Conservation (phyloP, 176 grass and related monocot species). For the Phragmites australis region DNA sequence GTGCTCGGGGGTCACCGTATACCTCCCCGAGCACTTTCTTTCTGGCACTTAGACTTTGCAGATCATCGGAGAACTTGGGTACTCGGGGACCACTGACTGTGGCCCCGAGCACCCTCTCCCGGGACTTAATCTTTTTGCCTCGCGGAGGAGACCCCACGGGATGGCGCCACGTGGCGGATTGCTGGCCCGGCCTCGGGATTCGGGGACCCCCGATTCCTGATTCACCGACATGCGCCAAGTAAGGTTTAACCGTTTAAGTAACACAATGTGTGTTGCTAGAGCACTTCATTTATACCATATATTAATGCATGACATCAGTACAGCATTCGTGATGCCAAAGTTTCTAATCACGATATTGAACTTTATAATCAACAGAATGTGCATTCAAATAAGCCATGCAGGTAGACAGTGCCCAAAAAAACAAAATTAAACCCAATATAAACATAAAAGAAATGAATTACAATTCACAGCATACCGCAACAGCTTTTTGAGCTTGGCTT, state of each 20-base stretch:
- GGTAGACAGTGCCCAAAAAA: neutral
- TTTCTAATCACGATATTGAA: neutral
- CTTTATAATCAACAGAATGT: neutral
- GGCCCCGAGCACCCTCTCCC: too few species aligned
- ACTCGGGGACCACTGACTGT: too few species aligned
- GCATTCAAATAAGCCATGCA: neutral
- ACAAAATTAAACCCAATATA: constrained; percentile 12
- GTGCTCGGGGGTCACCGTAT: too few species aligned
- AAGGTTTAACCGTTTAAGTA: constrained; percentile 5
- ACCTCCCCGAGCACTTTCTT: too few species aligned
- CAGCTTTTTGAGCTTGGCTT: constrained; percentile 79
- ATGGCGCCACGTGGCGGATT: too few species aligned
- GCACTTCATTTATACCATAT: neutral
- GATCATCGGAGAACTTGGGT: too few species aligned
- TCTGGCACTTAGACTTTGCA: too few species aligned
- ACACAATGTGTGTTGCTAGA: neutral
- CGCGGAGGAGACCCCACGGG: too few species aligned
- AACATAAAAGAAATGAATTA: constrained; percentile 16
- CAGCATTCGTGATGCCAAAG: neutral
- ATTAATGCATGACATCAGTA: neutral
- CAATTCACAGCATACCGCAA: constrained; percentile 57
- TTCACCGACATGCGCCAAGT: too few species aligned
- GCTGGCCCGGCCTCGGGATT: too few species aligned
- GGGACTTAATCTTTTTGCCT: too few species aligned
- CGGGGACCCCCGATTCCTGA: too few species aligned